These are phyloP conservation scores for Vitis hybrid DNA, from an alignment of 177 flowering plant genomes.

Conservation along the genomic window DNA sequence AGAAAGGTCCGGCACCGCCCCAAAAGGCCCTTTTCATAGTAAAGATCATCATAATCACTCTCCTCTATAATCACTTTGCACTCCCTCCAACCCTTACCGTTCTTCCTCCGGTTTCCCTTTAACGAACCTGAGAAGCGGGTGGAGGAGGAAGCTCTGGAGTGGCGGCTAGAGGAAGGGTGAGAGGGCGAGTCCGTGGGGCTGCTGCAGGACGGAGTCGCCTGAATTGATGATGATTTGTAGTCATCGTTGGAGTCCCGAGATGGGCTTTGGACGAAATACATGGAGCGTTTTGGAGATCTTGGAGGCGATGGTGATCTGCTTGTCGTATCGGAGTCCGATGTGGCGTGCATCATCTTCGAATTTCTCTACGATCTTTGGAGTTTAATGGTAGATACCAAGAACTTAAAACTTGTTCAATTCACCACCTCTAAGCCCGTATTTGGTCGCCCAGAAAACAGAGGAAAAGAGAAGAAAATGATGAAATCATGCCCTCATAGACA, in stretches of 20 bases:
- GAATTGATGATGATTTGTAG: slow-evolving; percentile 37
- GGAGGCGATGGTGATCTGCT: slow-evolving; percentile 36
- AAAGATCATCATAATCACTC: slow-evolving; percentile 16
- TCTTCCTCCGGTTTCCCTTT: slow-evolving; percentile 27
- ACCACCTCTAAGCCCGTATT: neutral
- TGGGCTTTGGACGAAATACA: slow-evolving; percentile 62
- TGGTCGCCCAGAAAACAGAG: no score
- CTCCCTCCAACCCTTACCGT: slow-evolving; percentile 23
- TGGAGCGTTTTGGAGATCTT: slow-evolving; percentile 31
- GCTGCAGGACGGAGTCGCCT: slow-evolving; percentile 26
- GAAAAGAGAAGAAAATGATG: no score
- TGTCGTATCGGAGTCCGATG: slow-evolving; percentile 42
- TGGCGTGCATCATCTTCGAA: slow-evolving; percentile 19
- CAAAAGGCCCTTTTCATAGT: slow-evolving; percentile 29
- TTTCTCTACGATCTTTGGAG: neutral
- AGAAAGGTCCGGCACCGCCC: slow-evolving; percentile 49
- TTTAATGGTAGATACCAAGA: neutral
- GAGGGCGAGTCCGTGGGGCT: slow-evolving; percentile 41
- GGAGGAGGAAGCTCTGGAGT: slow-evolving; percentile 32
- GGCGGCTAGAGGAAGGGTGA: slow-evolving; percentile 27
- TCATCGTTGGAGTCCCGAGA: slow-evolving; percentile 54
- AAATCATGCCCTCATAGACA: no score
- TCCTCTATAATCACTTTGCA: slow-evolving; percentile 45
- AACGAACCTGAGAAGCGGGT: slow-evolving; percentile 37
- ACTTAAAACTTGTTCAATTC: neutral